These are phyloP conservation scores for Polysphondylium violaceum DNA, from an alignment of 78 protist species.

Conservation along the genomic window DNA sequence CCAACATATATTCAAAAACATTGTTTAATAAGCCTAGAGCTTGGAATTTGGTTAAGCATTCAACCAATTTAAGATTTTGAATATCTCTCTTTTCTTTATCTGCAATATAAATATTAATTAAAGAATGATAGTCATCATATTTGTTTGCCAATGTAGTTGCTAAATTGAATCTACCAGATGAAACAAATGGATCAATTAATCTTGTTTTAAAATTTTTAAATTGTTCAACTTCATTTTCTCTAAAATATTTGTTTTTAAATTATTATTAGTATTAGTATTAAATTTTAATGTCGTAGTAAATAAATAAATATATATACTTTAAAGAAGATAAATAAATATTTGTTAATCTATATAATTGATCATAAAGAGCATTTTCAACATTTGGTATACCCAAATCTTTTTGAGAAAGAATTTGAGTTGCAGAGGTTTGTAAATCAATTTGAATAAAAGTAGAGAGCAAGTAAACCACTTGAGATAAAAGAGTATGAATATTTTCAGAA, in stretches of 20 bases:
- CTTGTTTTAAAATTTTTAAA: neutral
- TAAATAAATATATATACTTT: neutral
- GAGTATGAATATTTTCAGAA: neutral
- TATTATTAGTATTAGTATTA: neutral
- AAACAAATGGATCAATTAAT: slow-evolving; percentile 9
- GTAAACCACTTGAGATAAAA: neutral
- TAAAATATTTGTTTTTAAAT: neutral
- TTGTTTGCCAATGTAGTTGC: slow-evolving; percentile 37
- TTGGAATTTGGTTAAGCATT: neutral
- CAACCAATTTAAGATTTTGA: neutral
- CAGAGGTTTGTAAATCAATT: slow-evolving; percentile 11
- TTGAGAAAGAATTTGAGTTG: neutral
- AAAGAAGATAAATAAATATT: slow-evolving; percentile 3
- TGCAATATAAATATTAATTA: slow-evolving; percentile 19
- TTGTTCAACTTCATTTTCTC: neutral
- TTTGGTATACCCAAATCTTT: neutral
- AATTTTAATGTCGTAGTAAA: too few relatives aligned
- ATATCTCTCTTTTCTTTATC: neutral
- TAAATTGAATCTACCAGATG: neutral
- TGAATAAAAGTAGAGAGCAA: slow-evolving; percentile 6
- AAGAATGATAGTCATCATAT: slow-evolving; percentile 21
- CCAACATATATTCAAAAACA: slow-evolving; percentile 46
- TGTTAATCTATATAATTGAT: neutral
- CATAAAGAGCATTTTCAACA: slow-evolving; percentile 11
- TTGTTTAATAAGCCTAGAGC: neutral